These are phyloP conservation scores for Sclerotinia nivalis DNA, from an alignment of 2,329 filamentous ascomycete genomes.

Conservation along the genomic window DNA sequence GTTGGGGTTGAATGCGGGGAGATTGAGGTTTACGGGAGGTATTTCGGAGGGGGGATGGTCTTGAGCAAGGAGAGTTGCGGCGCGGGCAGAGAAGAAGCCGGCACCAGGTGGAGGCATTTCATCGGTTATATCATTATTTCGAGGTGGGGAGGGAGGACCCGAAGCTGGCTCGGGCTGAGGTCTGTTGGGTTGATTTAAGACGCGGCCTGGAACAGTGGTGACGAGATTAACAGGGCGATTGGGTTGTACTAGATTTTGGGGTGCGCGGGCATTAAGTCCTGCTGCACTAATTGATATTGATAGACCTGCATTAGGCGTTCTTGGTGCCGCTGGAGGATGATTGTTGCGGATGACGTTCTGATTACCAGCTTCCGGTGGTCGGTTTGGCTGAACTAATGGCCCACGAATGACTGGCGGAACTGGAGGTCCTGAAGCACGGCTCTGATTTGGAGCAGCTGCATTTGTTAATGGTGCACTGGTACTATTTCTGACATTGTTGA, in stretches of 20 bases:
- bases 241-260: constrained; percentile 27
- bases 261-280: constrained; percentile 29
- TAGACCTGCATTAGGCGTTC: constrained; percentile 39
- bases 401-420: constrained; percentile 23
- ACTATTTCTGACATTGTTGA: constrained; percentile 29
- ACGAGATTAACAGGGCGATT: constrained; percentile 26
- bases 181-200: constrained; percentile 40
- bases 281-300: constrained; percentile 34
- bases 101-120: constrained; percentile 34
- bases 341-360: constrained; percentile 24
- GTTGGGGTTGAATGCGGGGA: constrained; percentile 68
- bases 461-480: constrained; percentile 25
- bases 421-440: constrained; percentile 34
- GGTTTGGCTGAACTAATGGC: constrained; percentile 37
- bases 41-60: constrained; percentile 27
- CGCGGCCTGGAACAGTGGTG: constrained; percentile 31
- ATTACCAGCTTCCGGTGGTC: constrained; percentile 30
- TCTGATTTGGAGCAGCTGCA: constrained; percentile 32
- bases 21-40: constrained; percentile 47
- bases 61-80: constrained; percentile 58
- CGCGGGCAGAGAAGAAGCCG: constrained; percentile 71
- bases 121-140: constrained; percentile 26
- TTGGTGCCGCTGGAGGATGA: constrained; percentile 34
- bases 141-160: constrained; percentile 33
- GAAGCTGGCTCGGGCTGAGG: constrained; percentile 24